These are phyloP conservation scores for Nannochloris sp. DNA, from an alignment of 139 green algal species.

Conservation along the genomic window DNA sequence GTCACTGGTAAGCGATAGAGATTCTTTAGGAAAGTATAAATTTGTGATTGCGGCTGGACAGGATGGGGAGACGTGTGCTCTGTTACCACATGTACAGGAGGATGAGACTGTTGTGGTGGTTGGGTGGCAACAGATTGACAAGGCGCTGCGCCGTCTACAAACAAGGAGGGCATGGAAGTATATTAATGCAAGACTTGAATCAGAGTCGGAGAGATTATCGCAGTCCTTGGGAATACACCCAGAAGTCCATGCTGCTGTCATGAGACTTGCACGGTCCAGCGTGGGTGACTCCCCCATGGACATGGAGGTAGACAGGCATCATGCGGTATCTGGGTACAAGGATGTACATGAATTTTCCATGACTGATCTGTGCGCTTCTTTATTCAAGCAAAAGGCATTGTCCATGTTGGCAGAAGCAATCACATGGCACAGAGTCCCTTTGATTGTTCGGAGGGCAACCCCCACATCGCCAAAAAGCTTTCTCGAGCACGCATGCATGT, in stretches of 20 bases:
- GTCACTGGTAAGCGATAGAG: not conserved
- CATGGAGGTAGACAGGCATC: no score
- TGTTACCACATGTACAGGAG: not conserved
- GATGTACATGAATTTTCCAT: no score
- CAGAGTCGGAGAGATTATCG: not conserved
- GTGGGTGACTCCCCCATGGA: no score
- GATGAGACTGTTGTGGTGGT: not conserved
- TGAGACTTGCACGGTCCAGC: no score
- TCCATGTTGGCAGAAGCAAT: no score
- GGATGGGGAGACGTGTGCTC: not conserved
- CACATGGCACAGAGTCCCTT: no score
- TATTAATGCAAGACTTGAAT: not conserved
- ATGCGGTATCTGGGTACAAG: no score
- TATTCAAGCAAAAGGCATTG: not conserved
- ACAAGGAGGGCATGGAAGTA: not conserved
- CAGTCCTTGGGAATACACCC: no score
- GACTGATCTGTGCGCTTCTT: not conserved
- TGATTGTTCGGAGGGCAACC: no score
- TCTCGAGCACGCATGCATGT: no score
- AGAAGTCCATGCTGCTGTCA: no score
- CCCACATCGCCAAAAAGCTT: no score
- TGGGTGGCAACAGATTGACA: not conserved
- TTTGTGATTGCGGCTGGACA: not conserved
- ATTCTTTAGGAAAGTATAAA: not conserved
- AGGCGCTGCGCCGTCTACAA: not conserved